These are phyloP conservation scores for Coccinonectria pachysandricola DNA, from an alignment of 2,329 filamentous ascomycete genomes.

Conservation along the genomic window DNA sequence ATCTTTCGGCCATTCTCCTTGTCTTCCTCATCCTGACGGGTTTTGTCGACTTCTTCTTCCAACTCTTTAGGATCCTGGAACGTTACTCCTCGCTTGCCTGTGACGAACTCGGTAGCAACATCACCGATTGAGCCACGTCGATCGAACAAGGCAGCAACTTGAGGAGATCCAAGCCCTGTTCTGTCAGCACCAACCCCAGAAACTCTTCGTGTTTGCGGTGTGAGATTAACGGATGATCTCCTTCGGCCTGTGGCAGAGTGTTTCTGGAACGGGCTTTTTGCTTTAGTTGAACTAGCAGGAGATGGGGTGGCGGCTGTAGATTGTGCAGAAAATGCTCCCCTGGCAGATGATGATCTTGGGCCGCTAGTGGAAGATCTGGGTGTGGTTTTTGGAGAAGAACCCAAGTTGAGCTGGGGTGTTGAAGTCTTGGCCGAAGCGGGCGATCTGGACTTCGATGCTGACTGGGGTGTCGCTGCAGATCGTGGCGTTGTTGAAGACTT, in stretches of 20 bases:
- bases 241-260: conserved; percentile 42
- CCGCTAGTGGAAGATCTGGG: no score
- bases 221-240: conserved; percentile 55
- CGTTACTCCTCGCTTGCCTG: conserved; percentile 40
- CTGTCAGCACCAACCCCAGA: conserved; percentile 62
- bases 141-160: conserved; percentile 60
- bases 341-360: conserved; percentile 6
- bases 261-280: conserved; percentile 40
- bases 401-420: not conserved
- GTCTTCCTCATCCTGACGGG: conserved; percentile 47
- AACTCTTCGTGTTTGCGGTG: conserved; percentile 37
- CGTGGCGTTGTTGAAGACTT: conserved; percentile 11
- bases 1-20: conserved; percentile 49
- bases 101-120: conserved; percentile 51
- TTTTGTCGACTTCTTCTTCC: conserved; percentile 52
- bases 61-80: conserved; percentile 57
- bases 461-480: conserved; percentile 12
- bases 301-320: conserved; percentile 15
- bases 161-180: conserved; percentile 64
- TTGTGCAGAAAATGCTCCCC: no score
- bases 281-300: conserved; percentile 14
- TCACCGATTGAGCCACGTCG: conserved; percentile 63
- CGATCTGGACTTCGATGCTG: conserved; percentile 7
- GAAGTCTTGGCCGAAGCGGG: conserved; percentile 10
- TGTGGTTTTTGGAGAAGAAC: no score